Evolutionary conservation across 2,329 filamentous ascomycete genomes (phyloP).

Genomic region (Cladophialophora immunda): DNA sequence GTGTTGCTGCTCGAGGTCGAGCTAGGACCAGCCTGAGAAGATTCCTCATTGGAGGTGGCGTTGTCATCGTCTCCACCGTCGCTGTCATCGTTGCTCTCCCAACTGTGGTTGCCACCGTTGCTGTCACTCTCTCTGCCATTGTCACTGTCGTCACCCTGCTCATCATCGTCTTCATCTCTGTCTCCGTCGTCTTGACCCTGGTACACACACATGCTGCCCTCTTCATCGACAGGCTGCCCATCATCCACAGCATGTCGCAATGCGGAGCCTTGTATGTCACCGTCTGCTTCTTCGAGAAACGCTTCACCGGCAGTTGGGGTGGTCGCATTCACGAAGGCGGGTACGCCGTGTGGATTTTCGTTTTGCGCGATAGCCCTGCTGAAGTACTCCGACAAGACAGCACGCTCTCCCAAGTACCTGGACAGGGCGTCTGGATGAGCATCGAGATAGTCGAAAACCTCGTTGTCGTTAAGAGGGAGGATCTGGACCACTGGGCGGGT

Average conservation of each 20-base stretch:
- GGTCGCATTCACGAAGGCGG: conserved; percentile 6
- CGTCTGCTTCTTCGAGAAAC: background rate
- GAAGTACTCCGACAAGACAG: conserved; percentile 17
- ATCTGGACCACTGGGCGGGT: conserved; percentile 17
- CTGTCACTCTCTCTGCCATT: background rate
- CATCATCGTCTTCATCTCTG: conserved; percentile 7
- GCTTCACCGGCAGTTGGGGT: conserved; percentile 1
- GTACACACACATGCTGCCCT: background rate
- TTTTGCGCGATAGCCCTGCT: conserved; percentile 4
- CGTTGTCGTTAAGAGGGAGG: conserved; percentile 19
- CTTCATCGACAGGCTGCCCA: conserved; percentile 19
- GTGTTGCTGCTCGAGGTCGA: background rate
- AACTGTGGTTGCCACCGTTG: background rate
- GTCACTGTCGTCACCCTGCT: background rate
- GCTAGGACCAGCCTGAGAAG: conserved; percentile 23
- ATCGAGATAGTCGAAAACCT: conserved; percentile 31
- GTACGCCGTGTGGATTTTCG: background rate
- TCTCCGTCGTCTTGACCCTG: conserved; percentile 3
- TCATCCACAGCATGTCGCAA: background rate
- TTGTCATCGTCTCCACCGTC: background rate
- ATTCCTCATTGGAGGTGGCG: conserved; percentile 12
- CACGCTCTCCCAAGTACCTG: conserved; percentile 26
- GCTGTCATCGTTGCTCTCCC: background rate
- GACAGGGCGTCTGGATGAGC: conserved; percentile 24
- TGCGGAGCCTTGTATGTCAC: background rate